Conservation (phyloP, 2,329 filamentous ascomycete genomes). For the Monosporascus sp. region DNA sequence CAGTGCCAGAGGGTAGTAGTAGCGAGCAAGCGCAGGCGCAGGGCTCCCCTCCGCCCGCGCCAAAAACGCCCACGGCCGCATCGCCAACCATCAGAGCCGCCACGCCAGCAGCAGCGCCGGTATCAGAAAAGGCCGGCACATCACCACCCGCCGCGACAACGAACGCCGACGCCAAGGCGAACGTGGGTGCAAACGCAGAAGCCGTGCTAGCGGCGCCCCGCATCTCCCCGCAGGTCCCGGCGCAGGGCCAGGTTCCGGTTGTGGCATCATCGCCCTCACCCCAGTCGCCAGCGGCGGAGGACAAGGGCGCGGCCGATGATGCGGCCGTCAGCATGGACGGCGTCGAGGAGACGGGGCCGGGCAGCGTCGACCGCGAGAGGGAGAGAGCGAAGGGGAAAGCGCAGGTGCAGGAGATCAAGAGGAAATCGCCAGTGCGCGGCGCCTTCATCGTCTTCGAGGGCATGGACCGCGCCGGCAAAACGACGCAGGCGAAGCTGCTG, state of each 20-base stretch:
- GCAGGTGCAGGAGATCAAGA: background rate
- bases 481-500: constrained; percentile 76
- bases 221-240: constrained; percentile 20
- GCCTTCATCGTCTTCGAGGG: constrained; percentile 83
- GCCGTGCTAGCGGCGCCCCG: constrained; percentile 23
- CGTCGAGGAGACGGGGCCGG: constrained; percentile 10
- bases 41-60: background rate
- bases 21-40: background rate
- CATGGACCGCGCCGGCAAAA: constrained; percentile 86
- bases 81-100: background rate
- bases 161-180: background rate
- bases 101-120: too few species aligned
- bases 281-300: constrained; percentile 1
- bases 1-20: background rate
- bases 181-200: constrained; percentile 5
- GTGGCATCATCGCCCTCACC: constrained; percentile 4
- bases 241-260: constrained; percentile 19
- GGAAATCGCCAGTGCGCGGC: constrained; percentile 45
- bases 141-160: too few species aligned
- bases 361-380: background rate
- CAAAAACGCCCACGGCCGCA: background rate
- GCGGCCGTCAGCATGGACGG: constrained; percentile 14
- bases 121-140: too few species aligned
- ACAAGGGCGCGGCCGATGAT: background rate
- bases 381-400: background rate